Conservation (phyloP, 768 basidiomycete genomes). For the Pisolithus orientalis region DNA sequence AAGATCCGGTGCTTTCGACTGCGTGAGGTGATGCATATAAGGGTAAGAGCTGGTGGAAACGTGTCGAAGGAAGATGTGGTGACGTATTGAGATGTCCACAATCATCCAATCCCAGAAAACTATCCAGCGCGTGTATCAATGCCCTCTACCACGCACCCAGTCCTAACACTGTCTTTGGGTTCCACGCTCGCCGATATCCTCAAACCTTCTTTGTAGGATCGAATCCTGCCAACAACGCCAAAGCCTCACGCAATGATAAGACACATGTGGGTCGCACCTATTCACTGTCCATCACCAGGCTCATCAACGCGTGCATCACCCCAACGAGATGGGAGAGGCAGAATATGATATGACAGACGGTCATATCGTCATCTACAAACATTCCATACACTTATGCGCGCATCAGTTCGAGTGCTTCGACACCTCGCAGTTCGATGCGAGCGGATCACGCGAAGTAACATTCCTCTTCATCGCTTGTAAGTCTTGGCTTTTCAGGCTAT, state of each 20-base stretch:
- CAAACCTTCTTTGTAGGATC: no score
- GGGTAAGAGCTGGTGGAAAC: no score
- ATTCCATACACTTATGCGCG: not conserved
- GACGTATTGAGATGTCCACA: no score
- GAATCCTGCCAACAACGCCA: no score
- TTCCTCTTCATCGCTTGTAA: conserved; percentile 38
- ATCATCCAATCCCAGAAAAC: conserved; percentile 32
- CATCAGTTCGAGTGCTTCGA: not conserved
- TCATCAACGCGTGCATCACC: no score
- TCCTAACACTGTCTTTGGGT: no score
- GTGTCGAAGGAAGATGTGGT: conserved; percentile 11
- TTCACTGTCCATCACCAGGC: no score
- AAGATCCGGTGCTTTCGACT: no score
- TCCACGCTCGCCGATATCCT: conserved; percentile 30
- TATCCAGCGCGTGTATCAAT: conserved; percentile 61
- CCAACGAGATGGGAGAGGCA: conserved; percentile 57
- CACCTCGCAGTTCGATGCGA: not conserved
- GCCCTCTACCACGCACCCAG: conserved; percentile 54
- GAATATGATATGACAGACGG: conserved; percentile 51
- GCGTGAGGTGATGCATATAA: no score
- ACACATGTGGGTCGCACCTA: no score
- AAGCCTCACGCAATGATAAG: no score
- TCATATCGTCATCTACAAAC: conserved; percentile 56
- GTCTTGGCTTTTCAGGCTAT: no score
- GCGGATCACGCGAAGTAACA: conserved; percentile 83